Evolutionary conservation across 495 filamentous ascomycete species (phyloP), one percentile per base, ranked within the genome.

Genomic region (Echria macrotheca): DNA sequence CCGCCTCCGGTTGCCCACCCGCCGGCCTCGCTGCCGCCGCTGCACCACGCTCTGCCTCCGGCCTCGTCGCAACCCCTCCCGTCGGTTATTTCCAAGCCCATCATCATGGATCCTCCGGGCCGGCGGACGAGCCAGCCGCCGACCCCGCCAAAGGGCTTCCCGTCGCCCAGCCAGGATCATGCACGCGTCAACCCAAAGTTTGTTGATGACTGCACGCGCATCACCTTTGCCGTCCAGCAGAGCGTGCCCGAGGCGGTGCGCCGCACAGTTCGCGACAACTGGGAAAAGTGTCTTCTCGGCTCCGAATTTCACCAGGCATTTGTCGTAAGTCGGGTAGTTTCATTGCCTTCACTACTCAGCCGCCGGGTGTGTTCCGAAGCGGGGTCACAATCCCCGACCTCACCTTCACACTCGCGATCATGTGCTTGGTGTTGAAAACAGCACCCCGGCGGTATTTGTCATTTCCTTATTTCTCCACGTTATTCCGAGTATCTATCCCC

Each of bases 261-360:
- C 22, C 64, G 69, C 46, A 57, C 66, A 14, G 50, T 76, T 7
- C 64, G 73, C 7, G 70, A 75, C 36, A 67, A 73, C 46, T 76
- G 73, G 73, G 62, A 73, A 40, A 73, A 72, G 44, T 73, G 67
- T 31, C 49, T 75, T n/a, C 49, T 73, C n/a, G 73, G 73, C 14
- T 69, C 69, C 43, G 73, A 76, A 37, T 76, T 74, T 50, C 73
- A 76, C 46, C 64, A 70, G 24, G 69, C 70, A 11, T 76, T 75
- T 48, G 43, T 75, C 45, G 73, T 76, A 54, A 72, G 72, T 69
- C 6, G n/a, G n/a, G n/a, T n/a, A n/a, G n/a, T n/a, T n/a, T n/a
- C n/a, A n/a, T n/a, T n/a, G n/a, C n/a, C n/a, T n/a, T n/a, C n/a
- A n/a, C n/a, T n/a, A n/a, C n/a, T n/a, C n/a, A n/a, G n/a, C n/a